Conservation (phyloP, 129 eudicot species). For the Flaveria bidentis region DNA sequence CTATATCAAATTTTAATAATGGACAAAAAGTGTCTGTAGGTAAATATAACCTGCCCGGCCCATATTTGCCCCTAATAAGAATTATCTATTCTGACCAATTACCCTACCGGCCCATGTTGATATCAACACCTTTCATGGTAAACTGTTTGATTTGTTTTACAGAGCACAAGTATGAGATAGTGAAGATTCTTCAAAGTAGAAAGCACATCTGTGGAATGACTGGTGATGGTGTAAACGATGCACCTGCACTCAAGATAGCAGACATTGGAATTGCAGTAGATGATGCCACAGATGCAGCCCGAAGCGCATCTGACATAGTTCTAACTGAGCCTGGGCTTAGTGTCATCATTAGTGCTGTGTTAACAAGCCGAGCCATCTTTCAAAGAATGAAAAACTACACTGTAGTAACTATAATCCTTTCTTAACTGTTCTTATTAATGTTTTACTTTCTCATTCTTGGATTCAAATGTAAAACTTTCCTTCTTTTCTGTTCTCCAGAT, state of each 20-base stretch:
- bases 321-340: constrained; percentile 50
- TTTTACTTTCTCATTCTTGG: constrained; percentile 18
- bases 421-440: neutral
- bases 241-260: constrained; percentile 46
- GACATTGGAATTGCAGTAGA: constrained; percentile 53
- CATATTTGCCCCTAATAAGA: neutral
- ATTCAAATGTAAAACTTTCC: neutral
- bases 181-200: constrained; percentile 47
- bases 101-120: neutral
- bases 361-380: constrained; percentile 48
- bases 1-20: neutral
- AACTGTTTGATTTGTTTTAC: neutral
- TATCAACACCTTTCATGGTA: neutral
- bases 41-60: too few relatives aligned
- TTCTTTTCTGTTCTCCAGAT: constrained; percentile 35
- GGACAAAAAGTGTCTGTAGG: neutral
- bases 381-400: constrained; percentile 52
- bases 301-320: constrained; percentile 49
- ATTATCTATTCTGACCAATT: neutral
- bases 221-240: constrained; percentile 50
- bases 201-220: constrained; percentile 57
- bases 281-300: constrained; percentile 53
- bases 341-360: constrained; percentile 50
- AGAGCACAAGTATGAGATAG: constrained; percentile 57
- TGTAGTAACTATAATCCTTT: constrained; percentile 3